Conservation (phyloP, 202 grass and related monocot species). For the Cymbopogon flexuosus region DNA sequence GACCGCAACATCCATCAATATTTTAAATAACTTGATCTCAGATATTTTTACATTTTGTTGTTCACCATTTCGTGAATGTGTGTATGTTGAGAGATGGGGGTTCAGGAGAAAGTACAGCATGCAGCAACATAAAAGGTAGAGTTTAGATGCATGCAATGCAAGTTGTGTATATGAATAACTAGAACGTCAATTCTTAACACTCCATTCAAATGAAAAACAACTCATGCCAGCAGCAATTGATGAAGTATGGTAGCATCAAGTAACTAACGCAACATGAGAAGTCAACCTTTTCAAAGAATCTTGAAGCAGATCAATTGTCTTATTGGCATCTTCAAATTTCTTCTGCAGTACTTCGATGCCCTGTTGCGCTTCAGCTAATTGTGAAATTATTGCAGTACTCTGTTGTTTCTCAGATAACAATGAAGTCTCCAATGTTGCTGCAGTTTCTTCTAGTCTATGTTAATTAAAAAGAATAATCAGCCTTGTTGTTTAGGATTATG, state of each 20-base stretch:
- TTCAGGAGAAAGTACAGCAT: neutral
- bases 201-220: neutral
- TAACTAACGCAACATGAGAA: constrained; percentile 24
- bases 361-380: constrained; percentile 45
- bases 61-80: neutral
- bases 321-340: constrained; percentile 47
- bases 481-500: constrained; percentile 12
- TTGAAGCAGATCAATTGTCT: constrained; percentile 51
- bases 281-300: constrained; percentile 59
- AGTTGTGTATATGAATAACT: neutral
- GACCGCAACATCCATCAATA: neutral
- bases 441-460: constrained; percentile 58
- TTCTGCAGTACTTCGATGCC: constrained; percentile 48
- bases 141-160: constrained; percentile 13
- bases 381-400: constrained; percentile 36
- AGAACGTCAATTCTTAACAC: neutral
- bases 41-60: neutral
- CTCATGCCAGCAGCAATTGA: neutral
- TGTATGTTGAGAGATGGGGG: neutral
- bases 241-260: constrained; percentile 19
- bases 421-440: constrained; percentile 42
- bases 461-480: constrained; percentile 37
- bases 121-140: neutral
- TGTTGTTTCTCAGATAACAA: constrained; percentile 54
- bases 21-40: neutral